Evolutionary conservation across 495 filamentous ascomycete genomes (phyloP), one percentile per base, ranked within the genome.

Genomic region (Xylona heveae): DNA sequence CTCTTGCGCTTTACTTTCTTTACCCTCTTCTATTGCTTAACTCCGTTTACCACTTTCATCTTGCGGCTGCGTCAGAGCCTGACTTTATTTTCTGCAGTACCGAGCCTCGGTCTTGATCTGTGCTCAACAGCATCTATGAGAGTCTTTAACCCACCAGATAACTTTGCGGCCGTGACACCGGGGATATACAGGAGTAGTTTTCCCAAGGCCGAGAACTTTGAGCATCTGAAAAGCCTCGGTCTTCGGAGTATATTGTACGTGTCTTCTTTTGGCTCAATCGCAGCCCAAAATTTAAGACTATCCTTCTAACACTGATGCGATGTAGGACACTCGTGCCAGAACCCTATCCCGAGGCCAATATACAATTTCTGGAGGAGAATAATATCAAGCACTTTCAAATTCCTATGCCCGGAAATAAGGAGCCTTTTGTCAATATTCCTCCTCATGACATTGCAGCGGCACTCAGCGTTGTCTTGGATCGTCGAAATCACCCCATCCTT

Each of bases 181-280:
- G 71, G 71, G 6, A 57, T 91, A 4, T 90, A 76, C 43, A 68
- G 81, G n/a, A 78, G 74, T 44, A 68, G 67, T 27, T 88, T 76
- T 41, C 81, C 81, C 1, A 51, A 62, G 28, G 41, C 52, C 4
- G 59, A 65, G 28, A 71, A 84, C 44, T 67, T 76, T 35, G 52
- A 51, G 5, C 78, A 74, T 35, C 52, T 90, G 24, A 55, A 62
- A 35, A 54, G 45, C 6, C 57, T 90, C 19, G 53, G 64, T 7
- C 50, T 91, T 35, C 78, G 72, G 52, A 82, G 71, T 16, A 66
- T 90, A 20, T 52, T 91, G 75, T 80, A 53, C 47, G 66, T 59
- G 24, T 20, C n/a, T 22, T 14, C 20, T 33, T 34, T 20, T 27
- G 13, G 5, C 19, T 12, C 9, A n/a, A 6, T 19, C 9, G 7